Base-by-base conservation (phyloP, 1,139 yeast species). In the Taphrina wiesneri region DNA sequence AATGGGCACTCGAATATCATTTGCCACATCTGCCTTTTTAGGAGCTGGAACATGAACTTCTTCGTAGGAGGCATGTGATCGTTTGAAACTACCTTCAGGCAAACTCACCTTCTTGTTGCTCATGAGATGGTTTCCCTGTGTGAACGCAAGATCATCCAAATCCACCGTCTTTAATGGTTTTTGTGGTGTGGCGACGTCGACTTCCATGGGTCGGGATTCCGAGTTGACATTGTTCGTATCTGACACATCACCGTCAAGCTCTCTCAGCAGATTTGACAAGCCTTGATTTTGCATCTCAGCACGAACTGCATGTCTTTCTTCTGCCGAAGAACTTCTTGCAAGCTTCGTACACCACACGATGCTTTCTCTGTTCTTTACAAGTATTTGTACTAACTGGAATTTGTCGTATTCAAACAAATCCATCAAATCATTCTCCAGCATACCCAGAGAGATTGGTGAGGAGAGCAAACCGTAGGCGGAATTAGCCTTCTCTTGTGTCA, bases 21-120 rank as follows among this genome's bases (percentile, higher is more conserved):
- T 71, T 3, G 75, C 78, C 36, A 66, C 71, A 25, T 69, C 60
- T 0, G 83, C 81, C 43, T 78, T 77, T 34, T 75, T 72, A 0
- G 96, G 93, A 0, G 95, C 86, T 0, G 99, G 99, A 2, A 95
- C 85, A 69, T 87, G 90, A 57, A 91, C 88, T 71, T 90, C 93
- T 75, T 93, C 98, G 75, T 93, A 93, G 3, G 83, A 78, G 69
- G 84, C 85, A 70, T 86, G 86, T 15, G 85, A 83, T 69, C 88
- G 85, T 74, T 88, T 92, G 73, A 84, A 88, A 0, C 98, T 87
- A 0, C 96, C 96, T 68, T 83, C 83, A 0, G 99, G 98, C 17
- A 93, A 81, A 65, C 82, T 82, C 19, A 93, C 85, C 70, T 86
- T 87, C 1, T 86, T 77, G 1, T 82, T 81, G 0, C 92, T 82